Base-by-base conservation (phyloP, 2,329 filamentous ascomycete genomes). In the Clarireedia paspali region DNA sequence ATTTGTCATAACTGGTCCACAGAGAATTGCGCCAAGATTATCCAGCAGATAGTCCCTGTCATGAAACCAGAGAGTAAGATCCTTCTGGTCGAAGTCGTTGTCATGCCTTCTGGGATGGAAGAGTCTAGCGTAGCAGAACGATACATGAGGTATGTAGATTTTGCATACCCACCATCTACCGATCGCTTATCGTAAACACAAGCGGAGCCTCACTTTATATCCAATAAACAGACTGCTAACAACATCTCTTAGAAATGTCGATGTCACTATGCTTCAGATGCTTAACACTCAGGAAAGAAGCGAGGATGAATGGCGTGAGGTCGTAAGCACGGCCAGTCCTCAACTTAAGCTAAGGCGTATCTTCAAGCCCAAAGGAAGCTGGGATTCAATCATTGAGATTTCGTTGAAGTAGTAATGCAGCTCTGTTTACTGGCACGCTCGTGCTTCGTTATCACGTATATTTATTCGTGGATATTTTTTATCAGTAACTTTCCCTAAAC, bases 1-100 rank as follows among this genome's bases (percentile, higher is more conserved):
- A 65, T 70, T 2, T 55, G 68, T 20, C 66, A 72, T 51, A 65
- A 70, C 57, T 70, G 66, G 66, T 60, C 63, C 5, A 63, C 48
- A 14, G 45, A 44, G 12, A 49, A 59, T n/a, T 52, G 38, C 20
- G 39, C 55, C 27, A 36, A 53, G 15, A 60, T 60, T 5, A 34
- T 62, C 15, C 17, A 46, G 3, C 59, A 64, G 9, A 59, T 67
- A 4, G 62, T 56, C 6, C 57, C 55, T 2, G 64, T 61, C 0
- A 67, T 71, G 65, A 61, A 56, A 36, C 30, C 57, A 7, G 26
- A 24, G 10, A 54, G 51, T 27, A 56, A 49, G 34, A 51, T 58
- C 20, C 17, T 58, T 15, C n/a, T 58, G 3, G 39, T 56, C 4
- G 57, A 58, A 50, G 34, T 50, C 24, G 47, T 40, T 15, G 47